These are phyloP conservation scores for Fibroporia radiculosa DNA, from an alignment of 768 basidiomycete species.

Conservation along the genomic window DNA sequence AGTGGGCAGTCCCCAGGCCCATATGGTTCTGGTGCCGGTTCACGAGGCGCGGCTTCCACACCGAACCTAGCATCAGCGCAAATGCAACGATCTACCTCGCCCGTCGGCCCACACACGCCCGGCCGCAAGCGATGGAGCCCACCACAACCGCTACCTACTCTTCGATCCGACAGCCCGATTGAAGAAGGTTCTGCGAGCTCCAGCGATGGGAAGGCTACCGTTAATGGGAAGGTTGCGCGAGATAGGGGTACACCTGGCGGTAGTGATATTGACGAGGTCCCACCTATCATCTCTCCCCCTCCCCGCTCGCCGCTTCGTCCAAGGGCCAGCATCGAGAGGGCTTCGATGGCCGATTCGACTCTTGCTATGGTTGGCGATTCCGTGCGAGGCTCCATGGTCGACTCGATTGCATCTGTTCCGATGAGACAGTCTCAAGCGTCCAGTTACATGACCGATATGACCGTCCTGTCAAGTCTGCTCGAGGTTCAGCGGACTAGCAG, in stretches of 20 bases:
- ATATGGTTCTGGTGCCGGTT: constrained; percentile 26
- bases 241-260: constrained; percentile 9
- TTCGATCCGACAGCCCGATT: constrained; percentile 48
- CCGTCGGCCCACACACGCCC: constrained; percentile 24
- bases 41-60: constrained; percentile 50
- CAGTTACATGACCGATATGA: constrained; percentile 48
- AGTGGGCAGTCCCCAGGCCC: constrained; percentile 6
- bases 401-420: constrained; percentile 24
- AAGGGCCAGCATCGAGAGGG: constrained; percentile 21
- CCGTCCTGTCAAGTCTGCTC: constrained; percentile 54
- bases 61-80: constrained; percentile 41
- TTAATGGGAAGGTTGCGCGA: constrained; percentile 16
- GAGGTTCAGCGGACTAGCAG: constrained; percentile 33
- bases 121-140: constrained; percentile 43
- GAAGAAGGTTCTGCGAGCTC: constrained; percentile 33
- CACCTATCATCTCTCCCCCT: constrained; percentile 30
- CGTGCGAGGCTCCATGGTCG: constrained; percentile 26
- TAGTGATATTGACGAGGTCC: constrained; percentile 28
- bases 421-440: constrained; percentile 59
- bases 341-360: constrained; percentile 22
- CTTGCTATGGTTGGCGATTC: constrained; percentile 30
- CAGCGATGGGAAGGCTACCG: constrained; percentile 22
- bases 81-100: constrained; percentile 30
- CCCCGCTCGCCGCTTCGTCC: constrained; percentile 48
- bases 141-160: constrained; percentile 39